Base-by-base conservation (phyloP, 306 rosid species). In the Dalbergia cultrata region DNA sequence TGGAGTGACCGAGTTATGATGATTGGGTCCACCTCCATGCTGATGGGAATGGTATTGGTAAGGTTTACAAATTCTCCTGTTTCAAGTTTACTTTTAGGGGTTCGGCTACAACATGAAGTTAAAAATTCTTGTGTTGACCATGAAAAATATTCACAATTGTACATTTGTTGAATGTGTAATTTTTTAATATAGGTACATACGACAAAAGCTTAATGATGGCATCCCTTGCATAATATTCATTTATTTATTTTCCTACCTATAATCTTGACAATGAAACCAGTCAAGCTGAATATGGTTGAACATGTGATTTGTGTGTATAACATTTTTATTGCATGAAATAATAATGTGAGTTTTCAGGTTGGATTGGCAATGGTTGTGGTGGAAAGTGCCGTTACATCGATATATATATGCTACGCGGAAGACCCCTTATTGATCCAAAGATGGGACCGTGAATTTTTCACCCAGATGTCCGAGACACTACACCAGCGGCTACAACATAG, bases 21-120 rank as follows among this genome's bases (percentile, higher is more conserved):
- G 98, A 93, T 96, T 16, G 99, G 97, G 19, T 89, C 88, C 70
- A 96, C 98, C 3, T 85, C 97, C 58, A 96, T 91, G 93, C 79
- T 96, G 67, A 90, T 96, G 99, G 99, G 99, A 81, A 96, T 96
- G 98, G 91, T 93, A 77, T 82, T 96, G 97, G 99, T 96, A 90
- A 86, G 88, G 88, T 83, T 69, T 21, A 67, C 65, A 59, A 74
- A 9, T 33, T 53, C 16, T 7, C 63, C 13, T 41, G 50, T 59
- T 71, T 7, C 7, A 19, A 41, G 43, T 26, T 13, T 22, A 69
- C 22, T 49, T 19, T 13, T 62, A 19, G 12, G 12, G 4, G 31
- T 70, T 33, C 64, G 31, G 69, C 14, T 21, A 49, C 18, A 19
- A 31, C 21, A 8, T 16, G 33, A 2, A 26, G 2, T 26, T 26